Percentiles rank a stretch among this genome's conserved stretches.
Evolutionary conservation across 2,329 filamentous ascomycete genomes (phyloP).

Genomic region (Daldinia eschscholtzii): DNA sequence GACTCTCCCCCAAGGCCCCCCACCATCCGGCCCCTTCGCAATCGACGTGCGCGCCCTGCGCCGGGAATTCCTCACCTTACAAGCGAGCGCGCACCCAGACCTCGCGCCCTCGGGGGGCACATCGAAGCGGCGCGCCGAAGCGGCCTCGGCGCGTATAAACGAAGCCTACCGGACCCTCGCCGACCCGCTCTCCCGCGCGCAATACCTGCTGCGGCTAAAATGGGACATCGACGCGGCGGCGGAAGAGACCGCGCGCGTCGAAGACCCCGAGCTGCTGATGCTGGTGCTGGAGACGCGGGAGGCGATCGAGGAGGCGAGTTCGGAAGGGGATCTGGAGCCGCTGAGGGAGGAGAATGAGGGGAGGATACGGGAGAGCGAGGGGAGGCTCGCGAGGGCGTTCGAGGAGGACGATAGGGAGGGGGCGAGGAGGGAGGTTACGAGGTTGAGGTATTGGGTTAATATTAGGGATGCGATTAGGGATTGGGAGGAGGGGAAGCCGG

Average conservation of each 20-base stretch:
- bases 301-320: conserved; percentile 76
- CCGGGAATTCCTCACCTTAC: conserved; percentile 87
- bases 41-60: conserved; percentile 79
- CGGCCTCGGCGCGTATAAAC: conserved; percentile 86
- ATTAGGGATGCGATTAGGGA: conserved; percentile 82
- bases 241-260: conserved; percentile 80
- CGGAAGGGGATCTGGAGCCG: conserved; percentile 72
- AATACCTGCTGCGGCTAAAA: conserved; percentile 81
- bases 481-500: conserved; percentile 83
- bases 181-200: conserved; percentile 83
- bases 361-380: conserved; percentile 74
- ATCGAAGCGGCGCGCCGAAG: conserved; percentile 74
- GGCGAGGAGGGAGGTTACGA: conserved; percentile 79
- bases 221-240: conserved; percentile 79
- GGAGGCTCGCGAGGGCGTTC: conserved; percentile 74
- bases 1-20: conserved; percentile 81
- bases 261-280: conserved; percentile 77
- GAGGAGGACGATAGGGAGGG: conserved; percentile 71
- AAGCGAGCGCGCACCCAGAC: conserved; percentile 82
- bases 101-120: conserved; percentile 64
- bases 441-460: conserved; percentile 91
- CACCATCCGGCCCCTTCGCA: conserved; percentile 80
- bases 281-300: conserved; percentile 85
- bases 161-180: conserved; percentile 89
- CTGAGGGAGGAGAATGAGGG: conserved; percentile 75